Evolutionary conservation across 2,329 filamentous ascomycete species (phyloP).

Genomic region (Xylaria multiplex): DNA sequence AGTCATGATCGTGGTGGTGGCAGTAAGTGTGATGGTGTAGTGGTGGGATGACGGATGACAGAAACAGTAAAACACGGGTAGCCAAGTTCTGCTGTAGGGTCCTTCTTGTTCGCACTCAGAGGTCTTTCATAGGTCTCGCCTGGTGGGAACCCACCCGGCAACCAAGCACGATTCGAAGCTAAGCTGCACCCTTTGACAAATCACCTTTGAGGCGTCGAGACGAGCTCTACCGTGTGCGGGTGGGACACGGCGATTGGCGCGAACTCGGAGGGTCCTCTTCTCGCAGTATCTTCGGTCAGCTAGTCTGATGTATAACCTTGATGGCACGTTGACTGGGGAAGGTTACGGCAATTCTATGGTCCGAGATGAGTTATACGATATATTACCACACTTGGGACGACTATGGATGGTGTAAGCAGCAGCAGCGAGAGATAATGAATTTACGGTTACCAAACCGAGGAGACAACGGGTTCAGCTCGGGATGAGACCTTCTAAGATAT

Average conservation of each 20-base stretch:
- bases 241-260: conserved; percentile 10
- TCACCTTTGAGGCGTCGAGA: conserved; percentile 19
- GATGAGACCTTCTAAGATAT: background rate
- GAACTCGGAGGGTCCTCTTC: conserved; percentile 6
- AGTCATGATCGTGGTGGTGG: conserved; percentile 18
- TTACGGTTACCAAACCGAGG: too few species aligned
- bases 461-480: too few species aligned
- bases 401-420: background rate
- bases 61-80: conserved; percentile 31
- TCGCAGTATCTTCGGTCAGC: background rate
- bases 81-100: conserved; percentile 9
- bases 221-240: background rate
- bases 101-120: background rate
- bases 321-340: background rate
- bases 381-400: background rate
- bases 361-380: conserved; percentile 1
- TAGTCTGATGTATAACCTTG: conserved; percentile 5
- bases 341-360: background rate
- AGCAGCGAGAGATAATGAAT: background rate
- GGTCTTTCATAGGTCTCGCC: conserved; percentile 1
- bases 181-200: conserved; percentile 37
- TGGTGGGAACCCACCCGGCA: conserved; percentile 18
- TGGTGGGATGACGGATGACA: conserved; percentile 26
- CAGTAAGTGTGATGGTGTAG: background rate
- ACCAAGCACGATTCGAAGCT: conserved; percentile 23